phyloP scores from a whole-genome alignment of 2,329 filamentous ascomycete species.

The Spiromastix sp. region DNA sequence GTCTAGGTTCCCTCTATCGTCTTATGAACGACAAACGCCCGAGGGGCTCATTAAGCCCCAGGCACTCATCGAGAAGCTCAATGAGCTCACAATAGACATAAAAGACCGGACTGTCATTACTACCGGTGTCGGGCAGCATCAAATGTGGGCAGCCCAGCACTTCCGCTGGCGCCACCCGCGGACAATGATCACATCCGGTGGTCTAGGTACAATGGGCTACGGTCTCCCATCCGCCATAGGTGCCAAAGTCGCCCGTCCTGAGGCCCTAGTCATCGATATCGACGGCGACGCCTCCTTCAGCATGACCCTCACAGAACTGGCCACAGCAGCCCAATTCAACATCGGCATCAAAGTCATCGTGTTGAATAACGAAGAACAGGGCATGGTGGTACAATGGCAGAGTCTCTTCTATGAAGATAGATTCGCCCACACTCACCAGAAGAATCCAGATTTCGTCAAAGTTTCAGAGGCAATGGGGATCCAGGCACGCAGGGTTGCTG shows the following conservation, averaged over 20 bases:
- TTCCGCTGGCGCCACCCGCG: conserved; percentile 89
- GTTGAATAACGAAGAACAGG: conserved; percentile 94
- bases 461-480: conserved; percentile 85
- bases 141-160: conserved; percentile 98
- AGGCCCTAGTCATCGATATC: conserved; percentile 85
- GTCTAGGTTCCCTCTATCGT: conserved; percentile 70
- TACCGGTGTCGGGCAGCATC: conserved; percentile 93
- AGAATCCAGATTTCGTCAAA: conserved; percentile 94
- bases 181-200: conserved; percentile 92
- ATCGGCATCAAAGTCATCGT: conserved; percentile 93
- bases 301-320: conserved; percentile 95
- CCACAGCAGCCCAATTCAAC: conserved; percentile 87
- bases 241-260: conserved; percentile 74
- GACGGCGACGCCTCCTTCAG: conserved; percentile 98
- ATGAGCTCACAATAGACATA: conserved; percentile 65
- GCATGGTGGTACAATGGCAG: conserved; percentile 99
- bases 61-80: conserved; percentile 81
- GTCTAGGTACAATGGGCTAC: conserved; percentile 91
- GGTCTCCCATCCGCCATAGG: conserved; percentile 92
- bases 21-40: conserved; percentile 68
- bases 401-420: conserved; percentile 94
- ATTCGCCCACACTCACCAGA: conserved; percentile 83
- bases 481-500: conserved; percentile 59
- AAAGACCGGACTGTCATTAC: conserved; percentile 81
- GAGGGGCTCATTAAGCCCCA: conserved; percentile 88